Evolutionary conservation across 306 rosid species (phyloP).

Genomic region (Dalbergia cultrata): DNA sequence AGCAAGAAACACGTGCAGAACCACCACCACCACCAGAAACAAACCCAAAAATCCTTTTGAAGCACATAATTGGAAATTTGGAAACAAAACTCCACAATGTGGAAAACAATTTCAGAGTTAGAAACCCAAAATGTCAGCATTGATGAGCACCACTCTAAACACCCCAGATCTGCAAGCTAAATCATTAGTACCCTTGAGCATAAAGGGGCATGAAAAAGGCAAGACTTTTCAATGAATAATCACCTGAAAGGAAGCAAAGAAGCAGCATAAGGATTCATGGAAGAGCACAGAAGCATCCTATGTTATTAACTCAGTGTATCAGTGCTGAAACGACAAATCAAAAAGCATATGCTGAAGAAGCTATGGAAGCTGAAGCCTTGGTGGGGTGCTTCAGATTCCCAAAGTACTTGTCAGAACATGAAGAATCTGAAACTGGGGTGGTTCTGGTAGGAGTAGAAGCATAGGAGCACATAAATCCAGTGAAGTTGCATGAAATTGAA

Average conservation of each 20-base stretch:
- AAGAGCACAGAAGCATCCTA: slow-evolving; percentile 43
- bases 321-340: slow-evolving; percentile 38
- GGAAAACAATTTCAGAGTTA: slow-evolving; percentile 36
- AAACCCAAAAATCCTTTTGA: slow-evolving; percentile 29
- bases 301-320: slow-evolving; percentile 23
- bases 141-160: slow-evolving; percentile 39
- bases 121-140: slow-evolving; percentile 34
- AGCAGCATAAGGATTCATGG: slow-evolving; percentile 46
- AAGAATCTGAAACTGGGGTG: slow-evolving; percentile 32
- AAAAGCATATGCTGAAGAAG: slow-evolving; percentile 41
- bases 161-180: slow-evolving; percentile 67
- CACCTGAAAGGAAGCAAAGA: slow-evolving; percentile 48
- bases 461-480: slow-evolving; percentile 5
- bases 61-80: slow-evolving; percentile 34
- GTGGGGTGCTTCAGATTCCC: slow-evolving; percentile 39
- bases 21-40: slow-evolving; percentile 18
- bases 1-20: slow-evolving; percentile 14
- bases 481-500: slow-evolving; percentile 45
- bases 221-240: slow-evolving; percentile 40
- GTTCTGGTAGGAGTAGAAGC: not conserved
- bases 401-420: slow-evolving; percentile 15
- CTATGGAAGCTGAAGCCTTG: not conserved
- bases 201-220: not conserved
- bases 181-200: not conserved
- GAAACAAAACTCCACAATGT: slow-evolving; percentile 51